Evolutionary conservation across 1,284 basidiomycete genomes (phyloP).

Genomic region (Meira nashicola): DNA sequence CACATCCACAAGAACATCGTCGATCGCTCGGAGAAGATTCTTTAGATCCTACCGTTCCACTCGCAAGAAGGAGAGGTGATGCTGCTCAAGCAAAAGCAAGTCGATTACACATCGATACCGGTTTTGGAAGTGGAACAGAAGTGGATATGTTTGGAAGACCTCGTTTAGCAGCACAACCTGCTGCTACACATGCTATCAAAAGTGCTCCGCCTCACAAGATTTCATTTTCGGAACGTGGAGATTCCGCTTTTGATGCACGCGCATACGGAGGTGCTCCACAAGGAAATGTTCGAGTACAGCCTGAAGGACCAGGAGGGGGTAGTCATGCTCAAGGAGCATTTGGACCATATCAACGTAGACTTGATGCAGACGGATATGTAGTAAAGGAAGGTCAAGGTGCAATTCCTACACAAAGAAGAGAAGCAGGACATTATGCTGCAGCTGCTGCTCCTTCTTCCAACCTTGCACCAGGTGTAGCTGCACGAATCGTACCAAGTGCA

Average conservation of each 20-base stretch:
- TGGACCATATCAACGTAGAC: background rate
- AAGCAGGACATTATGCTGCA: too few relatives aligned
- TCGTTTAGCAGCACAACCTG: background rate
- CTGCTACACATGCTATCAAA: slow-evolving; percentile 17
- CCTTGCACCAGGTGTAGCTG: background rate
- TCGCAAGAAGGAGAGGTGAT: slow-evolving; percentile 44
- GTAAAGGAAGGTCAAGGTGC: background rate
- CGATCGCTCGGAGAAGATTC: background rate
- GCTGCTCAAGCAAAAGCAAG: slow-evolving; percentile 44
- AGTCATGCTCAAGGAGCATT: background rate
- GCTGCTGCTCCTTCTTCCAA: too few relatives aligned
- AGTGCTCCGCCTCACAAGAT: slow-evolving; percentile 48
- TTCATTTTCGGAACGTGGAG: slow-evolving; percentile 26
- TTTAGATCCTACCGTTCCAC: slow-evolving; percentile 15
- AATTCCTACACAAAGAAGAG: background rate
- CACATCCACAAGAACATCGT: background rate
- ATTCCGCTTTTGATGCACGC: slow-evolving; percentile 11
- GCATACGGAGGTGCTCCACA: slow-evolving; percentile 19
- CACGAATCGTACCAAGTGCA: background rate
- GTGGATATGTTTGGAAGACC: too few relatives aligned
- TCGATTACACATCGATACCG: slow-evolving; percentile 38
- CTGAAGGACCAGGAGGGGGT: background rate
- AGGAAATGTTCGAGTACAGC: too few relatives aligned
- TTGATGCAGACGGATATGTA: background rate
- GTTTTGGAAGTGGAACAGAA: slow-evolving; percentile 11